A percentile compares a stretch with the other conserved stretches of the same genome.
Evolutionary conservation across 768 basidiomycete genomes (phyloP).

Genomic region (Leccinum fibrillosum): DNA sequence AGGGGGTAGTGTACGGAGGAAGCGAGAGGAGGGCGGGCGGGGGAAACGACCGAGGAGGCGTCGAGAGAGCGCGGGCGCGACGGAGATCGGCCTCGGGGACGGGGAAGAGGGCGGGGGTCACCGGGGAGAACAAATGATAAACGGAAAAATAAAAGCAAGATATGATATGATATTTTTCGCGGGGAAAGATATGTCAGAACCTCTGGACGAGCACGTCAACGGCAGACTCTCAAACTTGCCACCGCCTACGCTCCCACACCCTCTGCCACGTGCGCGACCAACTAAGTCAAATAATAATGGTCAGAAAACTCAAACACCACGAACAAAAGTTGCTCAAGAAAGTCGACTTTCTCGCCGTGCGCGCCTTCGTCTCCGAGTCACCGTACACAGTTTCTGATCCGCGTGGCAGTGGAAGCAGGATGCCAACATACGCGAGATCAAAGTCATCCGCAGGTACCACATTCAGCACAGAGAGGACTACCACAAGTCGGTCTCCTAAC

Average conservation of each 20-base stretch:
- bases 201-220: conserved; percentile 28
- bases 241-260: conserved; percentile 26
- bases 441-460: conserved; percentile 93
- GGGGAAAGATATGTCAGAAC: conserved; percentile 25
- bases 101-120: background rate
- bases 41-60: conserved; percentile 2
- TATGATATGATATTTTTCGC: conserved; percentile 30
- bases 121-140: conserved; percentile 10
- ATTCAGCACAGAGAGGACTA: conserved; percentile 94
- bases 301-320: conserved; percentile 93
- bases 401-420: conserved; percentile 89
- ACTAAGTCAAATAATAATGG: conserved; percentile 44
- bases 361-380: conserved; percentile 26
- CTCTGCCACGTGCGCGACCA: conserved; percentile 28
- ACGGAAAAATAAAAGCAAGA: conserved; percentile 22
- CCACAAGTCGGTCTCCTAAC: conserved; percentile 58
- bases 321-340: conserved; percentile 94
- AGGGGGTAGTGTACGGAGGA: background rate
- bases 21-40: conserved; percentile 6
- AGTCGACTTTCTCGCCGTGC: conserved; percentile 92
- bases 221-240: conserved; percentile 26
- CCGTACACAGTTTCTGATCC: conserved; percentile 1
- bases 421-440: conserved; percentile 84
- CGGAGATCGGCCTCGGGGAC: conserved; percentile 15
- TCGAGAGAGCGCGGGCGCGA: conserved; percentile 11